Evolutionary conservation across 352 stramenopile species (phyloP), one percentile per base, ranked within the genome.

Genomic region (Pythium volutum): DNA sequence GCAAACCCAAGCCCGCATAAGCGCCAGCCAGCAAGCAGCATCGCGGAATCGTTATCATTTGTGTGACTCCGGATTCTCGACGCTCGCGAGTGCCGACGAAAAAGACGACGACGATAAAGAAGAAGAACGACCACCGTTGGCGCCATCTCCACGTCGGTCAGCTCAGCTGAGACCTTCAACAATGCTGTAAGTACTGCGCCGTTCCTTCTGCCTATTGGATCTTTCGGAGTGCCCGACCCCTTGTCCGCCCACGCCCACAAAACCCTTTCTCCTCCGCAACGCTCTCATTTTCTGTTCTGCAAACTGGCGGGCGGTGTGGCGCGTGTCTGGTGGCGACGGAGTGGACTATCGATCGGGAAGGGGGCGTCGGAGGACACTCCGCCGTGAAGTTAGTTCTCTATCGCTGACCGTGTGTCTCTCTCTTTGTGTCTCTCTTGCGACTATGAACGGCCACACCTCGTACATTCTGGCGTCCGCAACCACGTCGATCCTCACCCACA

Each of bases 381-480:
- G 5, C 36, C n/a, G 14, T 43, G 9, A 18, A 20, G 7, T 43
- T 4, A 10, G 36, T 22, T 2, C 36, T 43, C 36, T 43, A n/a
- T n/a, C 36, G 15, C 36, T 43, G 15, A 43, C 18, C 18, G 6
- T 38, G 33, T 38, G 36, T 43, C 36, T 43, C 5, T 51, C 33
- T 54, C 33, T 41, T 29, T 33, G 33, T 34, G 36, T 49, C 12
- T n/a, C 8, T 8, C 5, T 4, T 2, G 25, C 16, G 38, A 46
- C 27, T 20, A 66, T 66, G 59, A 66, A 66, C 59, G 50, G 59
- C 10, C 50, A 50, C 45, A n/a, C 60, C 16, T 60, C 59, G 33
- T 66, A 51, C 49, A 27, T 29, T 22, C 55, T 59, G 59, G 59
- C 59, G 22, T 55, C 49, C 49, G 49, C 59, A 2, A 34, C 59